phyloP scores from a whole-genome alignment of 1,284 basidiomycete species.

The Rhodotorula sp. region DNA sequence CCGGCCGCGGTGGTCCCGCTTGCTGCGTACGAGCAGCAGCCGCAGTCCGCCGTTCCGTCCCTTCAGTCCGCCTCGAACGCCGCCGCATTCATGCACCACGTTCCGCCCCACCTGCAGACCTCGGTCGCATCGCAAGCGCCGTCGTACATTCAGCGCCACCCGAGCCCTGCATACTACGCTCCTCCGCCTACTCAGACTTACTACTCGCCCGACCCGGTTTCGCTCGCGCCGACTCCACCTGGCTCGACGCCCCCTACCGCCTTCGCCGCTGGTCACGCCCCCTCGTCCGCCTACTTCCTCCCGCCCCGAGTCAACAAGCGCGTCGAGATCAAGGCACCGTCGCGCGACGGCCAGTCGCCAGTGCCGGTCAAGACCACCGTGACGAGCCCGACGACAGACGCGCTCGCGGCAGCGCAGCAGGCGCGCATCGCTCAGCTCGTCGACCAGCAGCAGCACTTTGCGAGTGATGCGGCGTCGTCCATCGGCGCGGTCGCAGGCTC shows the following conservation, averaged over 20 bases:
- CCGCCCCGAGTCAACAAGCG: constrained; percentile 24
- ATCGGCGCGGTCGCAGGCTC: background rate
- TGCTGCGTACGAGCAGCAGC: constrained; percentile 4
- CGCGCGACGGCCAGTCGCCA: constrained; percentile 25
- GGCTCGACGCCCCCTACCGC: constrained; percentile 26
- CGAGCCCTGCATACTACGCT: constrained; percentile 26
- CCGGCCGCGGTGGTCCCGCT: background rate
- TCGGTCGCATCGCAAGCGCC: background rate
- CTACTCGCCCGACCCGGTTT: constrained; percentile 26
- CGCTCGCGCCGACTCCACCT: constrained; percentile 22
- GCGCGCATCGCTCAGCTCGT: constrained; percentile 1
- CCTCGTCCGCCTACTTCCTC: constrained; percentile 33
- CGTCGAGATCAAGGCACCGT: constrained; percentile 40
- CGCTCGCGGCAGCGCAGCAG: background rate
- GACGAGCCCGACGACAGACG: background rate
- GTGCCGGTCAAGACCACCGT: constrained; percentile 1
- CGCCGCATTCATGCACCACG: constrained; percentile 20
- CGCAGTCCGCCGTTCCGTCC: background rate
- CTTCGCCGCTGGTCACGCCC: constrained; percentile 5
- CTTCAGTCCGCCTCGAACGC: background rate
- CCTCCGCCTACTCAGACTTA: constrained; percentile 15
- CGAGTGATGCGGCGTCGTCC: background rate
- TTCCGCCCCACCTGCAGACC: constrained; percentile 34
- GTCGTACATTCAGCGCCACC: constrained; percentile 25
- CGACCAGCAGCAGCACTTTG: background rate